Percentiles rank a stretch among this genome's conserved stretches.
These are phyloP conservation scores for Hydnomerulius pinastri DNA, from an alignment of 768 basidiomycete genomes.

Conservation along the genomic window DNA sequence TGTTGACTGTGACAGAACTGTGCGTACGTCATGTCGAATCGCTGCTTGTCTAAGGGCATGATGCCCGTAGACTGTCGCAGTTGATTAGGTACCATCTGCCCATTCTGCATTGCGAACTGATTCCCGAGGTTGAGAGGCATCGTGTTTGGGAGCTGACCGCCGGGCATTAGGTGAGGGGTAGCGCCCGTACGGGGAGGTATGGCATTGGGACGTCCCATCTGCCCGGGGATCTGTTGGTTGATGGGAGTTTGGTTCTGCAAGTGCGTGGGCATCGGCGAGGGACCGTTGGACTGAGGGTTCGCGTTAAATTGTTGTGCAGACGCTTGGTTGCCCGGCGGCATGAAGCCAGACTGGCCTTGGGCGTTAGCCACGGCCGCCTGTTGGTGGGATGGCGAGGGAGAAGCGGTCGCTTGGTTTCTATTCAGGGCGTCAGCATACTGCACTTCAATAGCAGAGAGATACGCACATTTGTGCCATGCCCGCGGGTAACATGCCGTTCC, in stretches of 20 bases:
- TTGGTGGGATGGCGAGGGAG: conserved; percentile 22
- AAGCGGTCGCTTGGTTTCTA: conserved; percentile 20
- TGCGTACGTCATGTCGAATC: conserved; percentile 55
- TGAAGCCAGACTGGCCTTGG: conserved; percentile 24
- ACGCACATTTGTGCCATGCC: conserved; percentile 39
- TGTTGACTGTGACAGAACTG: conserved; percentile 46
- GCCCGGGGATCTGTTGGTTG: conserved; percentile 35
- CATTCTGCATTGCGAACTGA: conserved; percentile 18
- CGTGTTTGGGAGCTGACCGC: conserved; percentile 29
- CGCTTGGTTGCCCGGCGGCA: conserved; percentile 15
- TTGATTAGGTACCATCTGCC: conserved; percentile 26
- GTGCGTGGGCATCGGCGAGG: conserved; percentile 19
- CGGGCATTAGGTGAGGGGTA: conserved; percentile 39
- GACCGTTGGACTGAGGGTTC: conserved; percentile 12
- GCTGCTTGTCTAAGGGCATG: conserved; percentile 48
- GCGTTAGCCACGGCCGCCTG: conserved; percentile 11
- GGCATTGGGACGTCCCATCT: conserved; percentile 28
- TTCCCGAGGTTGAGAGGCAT: conserved; percentile 38
- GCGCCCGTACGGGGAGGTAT: conserved; percentile 41
- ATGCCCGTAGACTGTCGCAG: conserved; percentile 12
- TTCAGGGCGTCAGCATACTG: conserved; percentile 7
- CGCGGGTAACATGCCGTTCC: conserved; percentile 24
- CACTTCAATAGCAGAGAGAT: neutral
- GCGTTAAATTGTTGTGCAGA: conserved; percentile 19
- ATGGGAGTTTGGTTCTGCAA: conserved; percentile 16